A percentile compares a stretch with the other conserved stretches of the same genome.
phyloP scores from a whole-genome alignment of 176 grass and related monocot species.

The Lolium perenne region DNA sequence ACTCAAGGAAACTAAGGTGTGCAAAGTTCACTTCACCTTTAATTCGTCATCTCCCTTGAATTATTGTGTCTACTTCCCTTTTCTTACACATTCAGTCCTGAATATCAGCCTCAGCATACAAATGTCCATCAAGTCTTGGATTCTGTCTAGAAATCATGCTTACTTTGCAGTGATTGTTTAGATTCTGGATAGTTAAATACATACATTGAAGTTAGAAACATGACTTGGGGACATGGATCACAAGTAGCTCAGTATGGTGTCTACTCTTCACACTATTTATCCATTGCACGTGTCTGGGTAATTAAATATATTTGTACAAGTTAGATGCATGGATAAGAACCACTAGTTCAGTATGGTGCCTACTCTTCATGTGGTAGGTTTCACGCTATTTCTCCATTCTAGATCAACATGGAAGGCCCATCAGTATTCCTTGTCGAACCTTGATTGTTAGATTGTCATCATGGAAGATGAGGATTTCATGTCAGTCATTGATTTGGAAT shows the following conservation, averaged over 20 bases:
- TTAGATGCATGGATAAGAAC: no score
- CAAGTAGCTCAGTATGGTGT: no score
- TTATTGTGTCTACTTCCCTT: background rate
- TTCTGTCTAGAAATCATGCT: conserved; percentile 11
- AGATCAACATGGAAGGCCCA: background rate
- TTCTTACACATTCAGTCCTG: background rate
- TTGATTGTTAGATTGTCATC: conserved; percentile 31
- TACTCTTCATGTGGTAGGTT: conserved; percentile 2
- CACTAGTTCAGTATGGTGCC: background rate
- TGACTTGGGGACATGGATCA: conserved; percentile 4
- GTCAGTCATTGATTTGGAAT: conserved; percentile 13
- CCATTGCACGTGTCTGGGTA: no score
- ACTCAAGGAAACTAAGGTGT: conserved; percentile 94
- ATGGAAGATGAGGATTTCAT: background rate
- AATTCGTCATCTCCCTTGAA: background rate
- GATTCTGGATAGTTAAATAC: background rate
- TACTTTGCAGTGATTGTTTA: background rate
- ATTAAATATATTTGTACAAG: no score
- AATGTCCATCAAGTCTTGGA: background rate
- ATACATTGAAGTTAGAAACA: conserved; percentile 2
- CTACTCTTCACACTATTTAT: no score
- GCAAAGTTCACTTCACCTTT: conserved; percentile 14
- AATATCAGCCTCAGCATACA: background rate
- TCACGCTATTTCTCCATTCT: background rate
- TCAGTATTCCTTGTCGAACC: background rate